Conservation (phyloP, 208 protist species). For the Leishmania guyanensis region DNA sequence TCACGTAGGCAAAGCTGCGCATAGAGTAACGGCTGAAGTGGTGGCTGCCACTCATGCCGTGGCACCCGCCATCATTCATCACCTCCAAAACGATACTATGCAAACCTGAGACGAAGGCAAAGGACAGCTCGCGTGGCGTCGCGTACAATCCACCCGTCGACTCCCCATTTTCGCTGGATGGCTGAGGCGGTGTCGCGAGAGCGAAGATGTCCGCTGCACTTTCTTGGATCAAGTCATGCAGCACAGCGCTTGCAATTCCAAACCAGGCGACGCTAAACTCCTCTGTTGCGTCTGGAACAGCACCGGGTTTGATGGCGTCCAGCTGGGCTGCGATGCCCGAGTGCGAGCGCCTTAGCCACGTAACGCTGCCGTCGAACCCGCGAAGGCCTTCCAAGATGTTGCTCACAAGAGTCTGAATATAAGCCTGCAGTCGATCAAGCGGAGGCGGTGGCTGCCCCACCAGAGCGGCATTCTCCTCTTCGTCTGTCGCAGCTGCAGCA, state of each 20-base stretch:
- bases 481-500: conserved; percentile 1
- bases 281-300: conserved; percentile 26
- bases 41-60: conserved; percentile 10
- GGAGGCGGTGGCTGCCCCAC: conserved; percentile 5
- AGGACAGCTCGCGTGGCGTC: conserved; percentile 22
- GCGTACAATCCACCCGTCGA: not conserved
- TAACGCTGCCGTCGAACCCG: conserved; percentile 32
- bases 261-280: conserved; percentile 49
- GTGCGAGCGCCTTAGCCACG: conserved; percentile 31
- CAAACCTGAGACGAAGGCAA: conserved; percentile 29
- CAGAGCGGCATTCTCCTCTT: conserved; percentile 3
- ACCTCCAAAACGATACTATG: conserved; percentile 35
- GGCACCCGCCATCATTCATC: conserved; percentile 31
- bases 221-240: conserved; percentile 27
- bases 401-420: conserved; percentile 20
- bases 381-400: conserved; percentile 31
- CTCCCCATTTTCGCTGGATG: not conserved
- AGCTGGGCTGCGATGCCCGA: conserved; percentile 22
- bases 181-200: not conserved
- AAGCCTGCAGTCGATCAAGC: conserved; percentile 15
- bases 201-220: conserved; percentile 14
- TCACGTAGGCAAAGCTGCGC: conserved; percentile 15
- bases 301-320: conserved; percentile 12
- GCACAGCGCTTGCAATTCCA: conserved; percentile 36
- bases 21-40: conserved; percentile 30